Percentiles rank a stretch among this genome's conserved stretches.
Conservation (phyloP, 108 stramenopile species). For the Cyclotella atomus region DNA sequence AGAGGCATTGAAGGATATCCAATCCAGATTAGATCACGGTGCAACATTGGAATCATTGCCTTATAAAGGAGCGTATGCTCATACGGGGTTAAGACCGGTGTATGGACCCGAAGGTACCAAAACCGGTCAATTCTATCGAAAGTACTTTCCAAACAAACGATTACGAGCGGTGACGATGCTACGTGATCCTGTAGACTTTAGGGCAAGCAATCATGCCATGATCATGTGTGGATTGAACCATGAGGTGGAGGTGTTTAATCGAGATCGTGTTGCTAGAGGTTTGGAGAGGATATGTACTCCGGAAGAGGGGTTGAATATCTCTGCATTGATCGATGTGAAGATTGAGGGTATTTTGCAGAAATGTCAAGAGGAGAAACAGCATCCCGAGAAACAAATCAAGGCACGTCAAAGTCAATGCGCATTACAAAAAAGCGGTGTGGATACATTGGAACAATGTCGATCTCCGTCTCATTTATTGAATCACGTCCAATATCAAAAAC, state of each 20-base stretch:
- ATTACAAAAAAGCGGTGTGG: constrained; percentile 18
- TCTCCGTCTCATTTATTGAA: constrained; percentile 33
- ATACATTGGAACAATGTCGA: constrained; percentile 44
- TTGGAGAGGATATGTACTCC: constrained; percentile 33
- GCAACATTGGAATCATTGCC: constrained; percentile 26
- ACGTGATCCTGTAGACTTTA: constrained; percentile 39
- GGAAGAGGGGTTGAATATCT: constrained; percentile 42
- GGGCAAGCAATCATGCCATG: constrained; percentile 53
- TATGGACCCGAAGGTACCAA: constrained; percentile 35
- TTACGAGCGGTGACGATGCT: constrained; percentile 40
- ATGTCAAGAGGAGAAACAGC: constrained; percentile 15
- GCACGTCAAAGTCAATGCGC: constrained; percentile 29
- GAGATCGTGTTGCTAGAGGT: constrained; percentile 9
- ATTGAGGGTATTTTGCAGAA: constrained; percentile 25
- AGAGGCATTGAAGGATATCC: constrained; percentile 46
- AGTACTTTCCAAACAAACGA: constrained; percentile 38
- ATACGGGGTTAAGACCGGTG: constrained; percentile 45
- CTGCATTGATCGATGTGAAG: constrained; percentile 33
- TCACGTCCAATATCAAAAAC: constrained; percentile 42
- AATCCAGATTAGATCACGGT: constrained; percentile 4
- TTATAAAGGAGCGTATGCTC: constrained; percentile 43
- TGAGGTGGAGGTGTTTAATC: constrained; percentile 32
- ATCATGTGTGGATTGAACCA: constrained; percentile 55
- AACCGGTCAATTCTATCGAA: constrained; percentile 31
- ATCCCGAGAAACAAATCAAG: neutral